Conservation (phyloP, 345 rosid genomes). For the Draba incana region DNA sequence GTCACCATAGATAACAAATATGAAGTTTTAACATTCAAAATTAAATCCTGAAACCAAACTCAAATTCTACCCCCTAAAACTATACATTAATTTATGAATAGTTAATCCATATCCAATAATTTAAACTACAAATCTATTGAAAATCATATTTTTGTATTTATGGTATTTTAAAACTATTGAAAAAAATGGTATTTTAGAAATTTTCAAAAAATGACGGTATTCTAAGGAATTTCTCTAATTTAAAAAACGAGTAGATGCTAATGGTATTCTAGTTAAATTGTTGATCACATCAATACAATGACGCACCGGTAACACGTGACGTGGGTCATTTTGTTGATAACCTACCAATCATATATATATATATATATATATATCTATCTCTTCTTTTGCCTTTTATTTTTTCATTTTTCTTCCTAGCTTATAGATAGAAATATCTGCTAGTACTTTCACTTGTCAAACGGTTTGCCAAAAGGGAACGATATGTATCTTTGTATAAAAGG, state of each 20-base stretch:
- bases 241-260: slow-evolving; percentile 14
- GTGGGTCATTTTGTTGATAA: slow-evolving; percentile 31
- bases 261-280: slow-evolving; percentile 26
- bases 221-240: too few species aligned
- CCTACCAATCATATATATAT: slow-evolving; percentile 37
- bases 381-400: neutral
- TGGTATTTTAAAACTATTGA: too few species aligned
- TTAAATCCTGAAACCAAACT: too few species aligned
- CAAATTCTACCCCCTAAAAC: too few species aligned
- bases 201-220: too few species aligned
- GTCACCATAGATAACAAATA: too few species aligned
- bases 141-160: too few species aligned
- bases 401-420: neutral
- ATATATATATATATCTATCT: slow-evolving; percentile 5
- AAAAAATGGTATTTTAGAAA: too few species aligned
- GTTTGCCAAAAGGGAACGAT: neutral
- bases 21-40: too few species aligned
- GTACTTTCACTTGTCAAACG: neutral
- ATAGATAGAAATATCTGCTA: neutral
- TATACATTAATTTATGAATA: too few species aligned
- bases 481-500: neutral
- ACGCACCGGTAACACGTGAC: slow-evolving; percentile 25
- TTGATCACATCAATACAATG: slow-evolving; percentile 20
- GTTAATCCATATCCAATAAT: too few species aligned
- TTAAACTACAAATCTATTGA: too few species aligned